Conservation (phyloP, 2,329 filamentous ascomycete genomes). For the Alternaria ventricosa region DNA sequence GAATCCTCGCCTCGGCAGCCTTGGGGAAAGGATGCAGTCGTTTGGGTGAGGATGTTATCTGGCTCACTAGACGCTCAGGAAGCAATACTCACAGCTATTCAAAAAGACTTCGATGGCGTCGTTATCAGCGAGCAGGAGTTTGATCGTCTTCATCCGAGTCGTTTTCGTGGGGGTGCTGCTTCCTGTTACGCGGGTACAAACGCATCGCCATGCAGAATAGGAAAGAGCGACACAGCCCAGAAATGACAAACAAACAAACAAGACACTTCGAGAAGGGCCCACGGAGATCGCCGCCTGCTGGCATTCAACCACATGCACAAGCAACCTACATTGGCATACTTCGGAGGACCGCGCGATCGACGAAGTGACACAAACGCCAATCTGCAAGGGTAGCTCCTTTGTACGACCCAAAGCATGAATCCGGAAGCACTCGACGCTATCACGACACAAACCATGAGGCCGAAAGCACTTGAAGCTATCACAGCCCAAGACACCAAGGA, state of each 20-base stretch:
- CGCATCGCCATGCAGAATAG: not conserved
- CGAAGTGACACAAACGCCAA: not conserved
- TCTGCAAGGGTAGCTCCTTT: not conserved
- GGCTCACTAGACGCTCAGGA: not conserved
- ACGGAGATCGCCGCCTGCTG: not conserved
- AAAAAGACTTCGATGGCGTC: not conserved
- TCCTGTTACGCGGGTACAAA: not conserved
- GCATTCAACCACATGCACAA: not conserved
- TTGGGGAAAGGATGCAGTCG: not conserved
- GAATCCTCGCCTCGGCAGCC: not conserved
- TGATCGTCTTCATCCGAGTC: not conserved
- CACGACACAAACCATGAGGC: conserved; percentile 24
- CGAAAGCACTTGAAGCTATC: conserved; percentile 23
- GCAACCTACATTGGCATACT: not conserved
- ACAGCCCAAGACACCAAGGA: not conserved
- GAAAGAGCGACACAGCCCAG: not conserved
- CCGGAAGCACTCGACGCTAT: conserved; percentile 25
- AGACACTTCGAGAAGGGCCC: not conserved
- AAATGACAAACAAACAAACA: conserved; percentile 2
- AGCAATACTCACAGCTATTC: not conserved
- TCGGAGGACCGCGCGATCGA: not conserved
- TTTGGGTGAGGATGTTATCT: not conserved
- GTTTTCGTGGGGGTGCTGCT: conserved; percentile 12
- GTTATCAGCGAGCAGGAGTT: not conserved
- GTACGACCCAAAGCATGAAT: conserved; percentile 13